Conservation (phyloP, 2,329 filamentous ascomycete genomes). For the Monosporascus sp. region DNA sequence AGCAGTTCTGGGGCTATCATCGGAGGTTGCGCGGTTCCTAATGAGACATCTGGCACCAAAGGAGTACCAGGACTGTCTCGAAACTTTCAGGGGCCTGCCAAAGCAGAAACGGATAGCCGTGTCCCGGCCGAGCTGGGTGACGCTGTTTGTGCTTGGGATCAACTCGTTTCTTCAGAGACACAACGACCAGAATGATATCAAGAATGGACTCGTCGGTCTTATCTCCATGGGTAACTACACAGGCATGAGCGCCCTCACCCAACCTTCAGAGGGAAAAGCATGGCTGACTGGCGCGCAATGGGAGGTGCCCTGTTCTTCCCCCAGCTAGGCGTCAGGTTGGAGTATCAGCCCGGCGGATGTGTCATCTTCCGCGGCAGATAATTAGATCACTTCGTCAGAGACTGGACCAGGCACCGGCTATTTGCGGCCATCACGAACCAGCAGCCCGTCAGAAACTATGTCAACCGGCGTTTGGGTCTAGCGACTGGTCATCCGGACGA, state of each 20-base stretch:
- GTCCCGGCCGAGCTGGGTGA: background rate
- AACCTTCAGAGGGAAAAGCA: background rate
- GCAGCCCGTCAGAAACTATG: conserved; percentile 4
- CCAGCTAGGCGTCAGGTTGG: conserved; percentile 1
- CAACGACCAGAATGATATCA: conserved; percentile 1
- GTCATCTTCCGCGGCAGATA: conserved; percentile 5
- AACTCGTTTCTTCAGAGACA: conserved; percentile 2
- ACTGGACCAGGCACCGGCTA: conserved; percentile 5
- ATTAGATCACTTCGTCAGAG: conserved; percentile 3
- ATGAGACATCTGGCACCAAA: background rate
- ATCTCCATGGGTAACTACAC: conserved; percentile 2
- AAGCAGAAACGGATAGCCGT: background rate
- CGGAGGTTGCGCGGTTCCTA: background rate
- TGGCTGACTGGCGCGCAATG: background rate
- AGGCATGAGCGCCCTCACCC: background rate
- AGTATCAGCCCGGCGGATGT: conserved; percentile 2
- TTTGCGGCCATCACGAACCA: conserved; percentile 4
- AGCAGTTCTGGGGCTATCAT: background rate
- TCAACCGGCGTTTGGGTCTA: background rate
- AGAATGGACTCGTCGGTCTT: conserved; percentile 2
- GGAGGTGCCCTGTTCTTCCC: conserved; percentile 4
- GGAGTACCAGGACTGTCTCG: background rate
- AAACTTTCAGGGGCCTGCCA: background rate
- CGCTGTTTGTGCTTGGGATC: conserved; percentile 3
- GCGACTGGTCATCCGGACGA: background rate